Conservation (phyloP, 2,329 filamentous ascomycete species). For the Colletotrichum coccodes region DNA sequence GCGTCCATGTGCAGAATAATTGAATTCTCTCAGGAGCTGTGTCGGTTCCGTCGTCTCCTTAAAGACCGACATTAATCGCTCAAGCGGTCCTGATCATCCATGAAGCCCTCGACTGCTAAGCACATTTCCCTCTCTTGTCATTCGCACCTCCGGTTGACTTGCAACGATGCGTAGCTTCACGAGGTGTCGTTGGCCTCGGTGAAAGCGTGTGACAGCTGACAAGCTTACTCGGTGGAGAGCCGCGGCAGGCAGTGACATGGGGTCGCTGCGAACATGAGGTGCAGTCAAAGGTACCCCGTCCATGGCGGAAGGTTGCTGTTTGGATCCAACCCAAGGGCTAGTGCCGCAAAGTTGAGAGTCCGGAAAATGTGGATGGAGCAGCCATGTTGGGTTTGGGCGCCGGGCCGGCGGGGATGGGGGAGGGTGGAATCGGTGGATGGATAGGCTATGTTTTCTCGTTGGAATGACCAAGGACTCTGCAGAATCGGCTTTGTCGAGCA, state of each 20-base stretch:
- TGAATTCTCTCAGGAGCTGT: constrained; percentile 39
- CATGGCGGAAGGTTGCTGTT: background rate
- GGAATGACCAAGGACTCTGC: constrained; percentile 23
- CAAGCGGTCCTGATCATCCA: constrained; percentile 11
- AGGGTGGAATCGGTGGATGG: constrained; percentile 12
- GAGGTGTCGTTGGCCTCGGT: constrained; percentile 31
- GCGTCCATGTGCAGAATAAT: constrained; percentile 44
- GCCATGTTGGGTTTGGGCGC: constrained; percentile 28
- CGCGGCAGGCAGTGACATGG: constrained; percentile 27
- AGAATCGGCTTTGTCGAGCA: constrained; percentile 16
- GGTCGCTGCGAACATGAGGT: constrained; percentile 27
- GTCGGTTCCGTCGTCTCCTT: constrained; percentile 27
- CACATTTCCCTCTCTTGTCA: constrained; percentile 27
- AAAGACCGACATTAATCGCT: constrained; percentile 33
- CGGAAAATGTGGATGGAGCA: constrained; percentile 33
- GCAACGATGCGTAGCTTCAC: constrained; percentile 23
- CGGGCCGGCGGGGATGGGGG: constrained; percentile 26
- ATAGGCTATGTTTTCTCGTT: background rate
- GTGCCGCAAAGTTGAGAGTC: constrained; percentile 30
- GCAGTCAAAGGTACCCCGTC: constrained; percentile 28
- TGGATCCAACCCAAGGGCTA: constrained; percentile 23
- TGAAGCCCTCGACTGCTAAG: constrained; percentile 17
- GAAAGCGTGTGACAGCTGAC: constrained; percentile 29
- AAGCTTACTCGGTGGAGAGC: constrained; percentile 33
- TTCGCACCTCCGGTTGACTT: constrained; percentile 27